Evolutionary conservation across 2,329 filamentous ascomycete species (phyloP).

Genomic region (Botrytis aclada): DNA sequence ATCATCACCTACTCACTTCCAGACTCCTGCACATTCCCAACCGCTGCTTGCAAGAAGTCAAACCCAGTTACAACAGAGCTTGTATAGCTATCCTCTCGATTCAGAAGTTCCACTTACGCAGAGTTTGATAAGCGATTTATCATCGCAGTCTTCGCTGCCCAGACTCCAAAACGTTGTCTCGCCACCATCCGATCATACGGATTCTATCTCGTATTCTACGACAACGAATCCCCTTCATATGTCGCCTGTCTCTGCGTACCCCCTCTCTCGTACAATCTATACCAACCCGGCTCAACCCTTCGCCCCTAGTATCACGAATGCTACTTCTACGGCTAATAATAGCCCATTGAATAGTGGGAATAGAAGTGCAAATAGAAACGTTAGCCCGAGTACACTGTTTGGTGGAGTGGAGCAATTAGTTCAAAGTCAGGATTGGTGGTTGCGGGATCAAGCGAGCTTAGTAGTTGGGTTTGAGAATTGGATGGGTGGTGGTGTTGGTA

Average conservation of each 20-base stretch:
- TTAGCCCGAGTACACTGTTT: slow-evolving; percentile 51
- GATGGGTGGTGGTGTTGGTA: slow-evolving; percentile 37
- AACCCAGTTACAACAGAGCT: slow-evolving; percentile 33
- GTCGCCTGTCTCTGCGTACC: background rate
- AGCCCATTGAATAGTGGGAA: background rate
- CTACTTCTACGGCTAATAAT: background rate
- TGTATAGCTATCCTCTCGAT: slow-evolving; percentile 31
- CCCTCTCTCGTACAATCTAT: background rate
- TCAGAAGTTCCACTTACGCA: background rate
- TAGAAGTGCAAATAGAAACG: slow-evolving; percentile 35
- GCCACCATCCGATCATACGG: background rate
- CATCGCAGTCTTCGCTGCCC: background rate
- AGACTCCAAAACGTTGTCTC: background rate
- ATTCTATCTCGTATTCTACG: background rate
- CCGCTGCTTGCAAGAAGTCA: slow-evolving; percentile 20
- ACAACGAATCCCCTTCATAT: slow-evolving; percentile 3
- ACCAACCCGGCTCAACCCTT: background rate
- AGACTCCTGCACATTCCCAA: slow-evolving; percentile 18
- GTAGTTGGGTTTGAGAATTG: slow-evolving; percentile 62
- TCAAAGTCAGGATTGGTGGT: slow-evolving; percentile 64
- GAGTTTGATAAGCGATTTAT: background rate
- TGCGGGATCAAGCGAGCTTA: slow-evolving; percentile 59
- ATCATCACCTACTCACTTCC: slow-evolving; percentile 27
- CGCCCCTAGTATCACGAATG: background rate
- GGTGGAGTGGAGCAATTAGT: slow-evolving; percentile 59